Conservation (phyloP, 2,329 filamentous ascomycete genomes). For the Orbilia quercus region DNA sequence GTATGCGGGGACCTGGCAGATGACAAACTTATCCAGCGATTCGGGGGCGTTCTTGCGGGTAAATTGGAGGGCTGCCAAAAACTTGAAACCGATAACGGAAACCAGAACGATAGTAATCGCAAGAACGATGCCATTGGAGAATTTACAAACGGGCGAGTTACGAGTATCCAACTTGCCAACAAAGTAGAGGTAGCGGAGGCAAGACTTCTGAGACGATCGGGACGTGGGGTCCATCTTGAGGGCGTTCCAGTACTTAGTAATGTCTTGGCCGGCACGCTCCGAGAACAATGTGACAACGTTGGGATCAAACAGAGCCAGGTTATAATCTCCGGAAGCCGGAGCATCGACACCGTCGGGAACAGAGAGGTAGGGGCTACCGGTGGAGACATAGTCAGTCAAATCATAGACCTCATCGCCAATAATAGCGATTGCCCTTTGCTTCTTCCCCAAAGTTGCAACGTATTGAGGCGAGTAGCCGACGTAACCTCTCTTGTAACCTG, state of each 20-base stretch:
- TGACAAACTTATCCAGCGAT: constrained; percentile 97
- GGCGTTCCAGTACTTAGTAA: constrained; percentile 83
- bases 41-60: constrained; percentile 90
- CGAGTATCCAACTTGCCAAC: constrained; percentile 91
- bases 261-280: constrained; percentile 77
- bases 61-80: constrained; percentile 95
- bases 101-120: constrained; percentile 84
- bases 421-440: constrained; percentile 77
- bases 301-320: constrained; percentile 80
- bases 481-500: constrained; percentile 84
- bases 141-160: constrained; percentile 84
- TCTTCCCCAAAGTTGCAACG: constrained; percentile 74
- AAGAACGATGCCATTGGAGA: constrained; percentile 88
- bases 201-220: constrained; percentile 78
- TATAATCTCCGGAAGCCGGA: constrained; percentile 59
- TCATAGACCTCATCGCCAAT: constrained; percentile 87
- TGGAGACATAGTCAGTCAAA: constrained; percentile 81
- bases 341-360: constrained; percentile 68
- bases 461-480: constrained; percentile 85
- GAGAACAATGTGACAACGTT: constrained; percentile 81
- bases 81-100: constrained; percentile 91
- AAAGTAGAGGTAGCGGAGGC: constrained; percentile 94
- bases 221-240: constrained; percentile 71
- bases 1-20: constrained; percentile 96
- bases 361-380: constrained; percentile 71